Evolutionary conservation across 306 rosid genomes (phyloP).

Genomic region (Mucuna pruriens): DNA sequence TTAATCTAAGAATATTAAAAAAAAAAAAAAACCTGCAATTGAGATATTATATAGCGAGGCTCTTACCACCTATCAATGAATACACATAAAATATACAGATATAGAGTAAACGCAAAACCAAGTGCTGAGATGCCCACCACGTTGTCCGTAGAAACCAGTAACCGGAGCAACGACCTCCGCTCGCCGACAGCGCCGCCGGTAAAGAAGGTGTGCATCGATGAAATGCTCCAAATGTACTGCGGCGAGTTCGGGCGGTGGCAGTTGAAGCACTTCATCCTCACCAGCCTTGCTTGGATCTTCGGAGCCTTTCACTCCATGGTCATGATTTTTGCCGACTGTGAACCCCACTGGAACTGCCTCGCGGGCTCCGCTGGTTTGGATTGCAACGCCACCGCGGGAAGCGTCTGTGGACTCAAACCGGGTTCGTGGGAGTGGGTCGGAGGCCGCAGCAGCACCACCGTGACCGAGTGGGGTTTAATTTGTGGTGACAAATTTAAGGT

Average conservation of each 20-base stretch:
- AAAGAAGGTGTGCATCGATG: conserved; percentile 60
- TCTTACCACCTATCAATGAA: too few species aligned
- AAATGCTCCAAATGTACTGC: conserved; percentile 68
- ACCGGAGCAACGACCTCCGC: not conserved
- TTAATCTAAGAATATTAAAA: too few species aligned
- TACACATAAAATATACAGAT: too few species aligned
- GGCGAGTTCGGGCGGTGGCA: conserved; percentile 93
- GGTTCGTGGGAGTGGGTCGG: conserved; percentile 79
- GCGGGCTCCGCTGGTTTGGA: not conserved
- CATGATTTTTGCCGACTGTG: conserved; percentile 81
- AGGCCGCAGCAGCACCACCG: conserved; percentile 53
- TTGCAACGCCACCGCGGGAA: conserved; percentile 31
- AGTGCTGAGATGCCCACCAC: conserved; percentile 22
- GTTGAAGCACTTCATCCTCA: conserved; percentile 70
- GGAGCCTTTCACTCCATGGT: conserved; percentile 94
- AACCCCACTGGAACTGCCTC: conserved; percentile 65
- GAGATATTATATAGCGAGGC: too few species aligned
- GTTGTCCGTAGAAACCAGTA: not conserved
- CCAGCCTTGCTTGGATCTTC: conserved; percentile 82
- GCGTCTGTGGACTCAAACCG: conserved; percentile 6
- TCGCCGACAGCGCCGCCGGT: conserved; percentile 19
- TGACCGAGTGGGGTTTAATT: conserved; percentile 71
- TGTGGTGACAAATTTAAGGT: conserved; percentile 78
- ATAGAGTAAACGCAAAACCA: too few species aligned
- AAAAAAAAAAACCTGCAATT: too few species aligned